Evolutionary conservation across 345 rosid species (phyloP), one percentile per base, ranked within the genome.

Genomic region (Ceriops tagal): DNA sequence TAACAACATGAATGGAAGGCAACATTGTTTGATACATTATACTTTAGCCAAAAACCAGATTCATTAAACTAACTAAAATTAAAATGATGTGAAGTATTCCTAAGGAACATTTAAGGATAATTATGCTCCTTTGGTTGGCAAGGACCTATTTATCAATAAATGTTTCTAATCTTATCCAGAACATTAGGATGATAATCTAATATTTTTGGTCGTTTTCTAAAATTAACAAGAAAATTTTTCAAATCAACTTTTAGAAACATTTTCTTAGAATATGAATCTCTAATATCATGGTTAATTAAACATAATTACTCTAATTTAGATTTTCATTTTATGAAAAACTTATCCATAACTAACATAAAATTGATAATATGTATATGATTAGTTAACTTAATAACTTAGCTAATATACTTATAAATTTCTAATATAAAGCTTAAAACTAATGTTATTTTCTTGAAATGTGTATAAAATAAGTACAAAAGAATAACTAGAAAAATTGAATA

Each of bases 181-280:
- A n/a, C 64, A 68, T 68, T 58, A 10, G 63, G 53, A 68, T 58
- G 53, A 68, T 18, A 68, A 68, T 15, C 1, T 11, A 39, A 35
- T 27, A 59, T 59, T 31, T 21, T 53, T 20, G 57, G 58, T 20
- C 27, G 13, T 53, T 53, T 21, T 53, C 5, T 1, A 53, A 27
- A 4, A 53, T 53, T 27, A 6, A 10, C 2, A 20, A 13, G 27
- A 6, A n/a, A 22, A 21, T 53, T 53, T 21, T 24, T 53, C 1
- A 21, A n/a, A 53, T 53, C 1, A 53, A 21, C 58, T 20, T 53
- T 10, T 10, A 7, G 7, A 53, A 53, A n/a, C 13, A 9, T 21
- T 19, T 53, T 53, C 10, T 52, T 52, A 18, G 24, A 52, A 39
- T 34, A 34, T 8, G 1, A 7, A 8, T 34, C 10, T 34, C 9